Evolutionary conservation across 2,329 filamentous ascomycete species (phyloP).

Genomic region (Cladosporium phlei): DNA sequence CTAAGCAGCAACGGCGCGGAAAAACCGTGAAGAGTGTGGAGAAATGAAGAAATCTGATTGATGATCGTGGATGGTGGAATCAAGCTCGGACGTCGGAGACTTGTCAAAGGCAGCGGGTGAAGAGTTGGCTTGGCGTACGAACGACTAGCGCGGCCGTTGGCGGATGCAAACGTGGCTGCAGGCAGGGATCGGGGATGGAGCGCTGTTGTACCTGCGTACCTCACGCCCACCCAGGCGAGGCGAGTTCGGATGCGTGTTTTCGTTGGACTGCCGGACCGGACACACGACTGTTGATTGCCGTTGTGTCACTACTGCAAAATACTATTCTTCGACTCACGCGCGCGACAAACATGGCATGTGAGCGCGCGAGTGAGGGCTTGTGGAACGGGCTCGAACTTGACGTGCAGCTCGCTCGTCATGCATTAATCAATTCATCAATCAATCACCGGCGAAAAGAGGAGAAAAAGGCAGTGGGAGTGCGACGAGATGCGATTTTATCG

Average conservation of each 20-base stretch:
- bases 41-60: no score
- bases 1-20: constrained; percentile 2
- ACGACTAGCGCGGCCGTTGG: constrained; percentile 8
- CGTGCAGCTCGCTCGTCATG: background rate
- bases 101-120: no score
- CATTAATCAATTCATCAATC: background rate
- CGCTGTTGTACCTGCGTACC: background rate
- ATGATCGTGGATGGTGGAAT: no score
- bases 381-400: constrained; percentile 1
- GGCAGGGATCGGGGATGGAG: constrained; percentile 12
- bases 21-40: constrained; percentile 13
- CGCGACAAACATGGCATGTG: constrained; percentile 8
- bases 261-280: constrained; percentile 7
- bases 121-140: background rate
- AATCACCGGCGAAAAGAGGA: background rate
- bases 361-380: constrained; percentile 1
- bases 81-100: no score
- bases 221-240: constrained; percentile 7
- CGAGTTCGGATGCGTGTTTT: constrained; percentile 9
- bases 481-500: no score
- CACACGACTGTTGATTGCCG: no score
- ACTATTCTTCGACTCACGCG: no score
- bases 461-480: background rate
- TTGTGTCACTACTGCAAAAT: no score
- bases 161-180: constrained; percentile 14